Conservation (phyloP, 2,329 filamentous ascomycete genomes). For the Cadophora sp. region DNA sequence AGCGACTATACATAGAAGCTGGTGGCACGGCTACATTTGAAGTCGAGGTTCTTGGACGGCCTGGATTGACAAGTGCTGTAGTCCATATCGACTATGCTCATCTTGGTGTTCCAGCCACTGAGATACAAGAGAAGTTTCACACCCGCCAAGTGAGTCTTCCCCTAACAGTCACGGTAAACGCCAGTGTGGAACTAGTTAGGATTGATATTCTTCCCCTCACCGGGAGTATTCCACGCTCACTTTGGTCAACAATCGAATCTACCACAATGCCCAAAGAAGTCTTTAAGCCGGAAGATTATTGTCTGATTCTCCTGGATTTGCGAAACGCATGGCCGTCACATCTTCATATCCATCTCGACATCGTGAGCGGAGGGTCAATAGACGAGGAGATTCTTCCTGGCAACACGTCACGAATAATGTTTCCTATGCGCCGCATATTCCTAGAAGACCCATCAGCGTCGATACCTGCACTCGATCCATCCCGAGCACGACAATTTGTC, state of each 20-base stretch:
- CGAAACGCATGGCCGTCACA: constrained; percentile 90
- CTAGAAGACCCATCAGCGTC: constrained; percentile 77
- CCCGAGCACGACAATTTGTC: constrained; percentile 89
- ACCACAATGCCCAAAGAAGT: constrained; percentile 36
- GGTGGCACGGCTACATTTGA: constrained; percentile 74
- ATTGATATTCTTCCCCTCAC: constrained; percentile 81
- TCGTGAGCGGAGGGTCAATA: constrained; percentile 37
- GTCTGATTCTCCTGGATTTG: constrained; percentile 81
- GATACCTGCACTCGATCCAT: constrained; percentile 81
- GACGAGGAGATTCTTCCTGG: constrained; percentile 67
- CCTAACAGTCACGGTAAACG: constrained; percentile 88
- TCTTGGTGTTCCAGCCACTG: constrained; percentile 72
- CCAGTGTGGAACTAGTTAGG: constrained; percentile 81
- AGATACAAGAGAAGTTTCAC: constrained; percentile 77
- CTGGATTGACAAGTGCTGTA: constrained; percentile 78
- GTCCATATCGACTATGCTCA: constrained; percentile 88
- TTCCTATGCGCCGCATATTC: constrained; percentile 78
- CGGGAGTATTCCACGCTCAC: constrained; percentile 64
- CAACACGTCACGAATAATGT: constrained; percentile 75
- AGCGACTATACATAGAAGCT: constrained; percentile 67
- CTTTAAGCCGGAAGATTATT: constrained; percentile 67
- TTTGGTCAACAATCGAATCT: constrained; percentile 57
- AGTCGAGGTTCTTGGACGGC: constrained; percentile 85
- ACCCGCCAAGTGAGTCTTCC: constrained; percentile 84
- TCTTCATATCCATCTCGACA: constrained; percentile 69